These are phyloP conservation scores for Pseudognaphalium luteoalbum DNA, from an alignment of 129 eudicot genomes.

Conservation along the genomic window DNA sequence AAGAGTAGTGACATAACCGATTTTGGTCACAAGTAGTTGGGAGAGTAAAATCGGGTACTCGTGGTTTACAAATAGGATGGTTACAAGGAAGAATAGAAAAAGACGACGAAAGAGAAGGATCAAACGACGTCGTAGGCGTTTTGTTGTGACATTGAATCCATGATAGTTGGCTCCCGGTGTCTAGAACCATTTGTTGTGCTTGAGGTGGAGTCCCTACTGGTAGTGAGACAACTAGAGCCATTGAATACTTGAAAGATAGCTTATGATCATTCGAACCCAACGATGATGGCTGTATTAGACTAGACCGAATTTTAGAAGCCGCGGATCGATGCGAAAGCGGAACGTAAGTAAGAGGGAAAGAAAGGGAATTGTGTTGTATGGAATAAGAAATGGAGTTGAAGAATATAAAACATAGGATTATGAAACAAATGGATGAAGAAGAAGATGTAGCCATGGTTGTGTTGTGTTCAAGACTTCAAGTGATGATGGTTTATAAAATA, in stretches of 20 bases:
- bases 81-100: conserved; percentile 78
- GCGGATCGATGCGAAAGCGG: conserved; percentile 47
- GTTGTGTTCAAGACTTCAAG: neutral
- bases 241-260: conserved; percentile 61
- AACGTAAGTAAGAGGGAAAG: conserved; percentile 49
- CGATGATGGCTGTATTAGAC: neutral
- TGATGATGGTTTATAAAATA: neutral
- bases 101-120: conserved; percentile 74
- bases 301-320: conserved; percentile 25
- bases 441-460: conserved; percentile 4
- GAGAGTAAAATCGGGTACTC: conserved; percentile 77
- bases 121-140: conserved; percentile 59
- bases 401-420: conserved; percentile 6
- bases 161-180: conserved; percentile 82
- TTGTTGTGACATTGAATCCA: conserved; percentile 86
- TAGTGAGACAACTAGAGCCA: conserved; percentile 72
- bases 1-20: conserved; percentile 77
- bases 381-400: conserved; percentile 21
- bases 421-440: neutral
- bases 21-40: conserved; percentile 81
- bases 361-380: conserved; percentile 37
- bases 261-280: conserved; percentile 28
- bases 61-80: conserved; percentile 72
- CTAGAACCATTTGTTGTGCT: conserved; percentile 73
- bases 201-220: conserved; percentile 90